Evolutionary conservation across 306 rosid genomes (phyloP), one percentile per base, ranked within the genome.

Genomic region (Vigna trinervia): DNA sequence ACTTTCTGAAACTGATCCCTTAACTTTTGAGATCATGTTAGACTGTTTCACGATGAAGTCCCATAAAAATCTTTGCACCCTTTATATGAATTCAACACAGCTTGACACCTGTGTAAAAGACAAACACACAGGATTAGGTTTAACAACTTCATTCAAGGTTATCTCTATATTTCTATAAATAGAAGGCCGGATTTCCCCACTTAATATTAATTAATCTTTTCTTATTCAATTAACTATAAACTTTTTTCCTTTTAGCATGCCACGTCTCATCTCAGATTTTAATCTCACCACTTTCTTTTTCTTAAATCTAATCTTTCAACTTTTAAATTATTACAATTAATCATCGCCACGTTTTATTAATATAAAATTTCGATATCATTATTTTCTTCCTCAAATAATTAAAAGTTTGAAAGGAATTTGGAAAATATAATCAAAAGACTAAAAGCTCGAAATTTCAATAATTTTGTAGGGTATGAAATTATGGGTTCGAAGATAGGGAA

Each of bases 41-140:
- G 0, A 59, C 4, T 60, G 12, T 60, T 60, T 60, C 20, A 30
- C 30, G 20, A 30, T 60, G 12, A 13, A 39, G 39, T 53, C 65
- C 36, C 62, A 63, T 58, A 2, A 28, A 60, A 60, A 70, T 78
- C 72, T 79, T 78, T 43, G 23, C 38, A 20, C 6, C 20, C 48
- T 69, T 69, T 43, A 19, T 7, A 34, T 47, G 10, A 26, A 66
- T 77, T 67, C 23, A 19, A 3, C 36, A 56, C 26, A 43, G 10
- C 38, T 30, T 54, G 6, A 73, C 17, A 19, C n/a, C n/a, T 43
- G 28, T n/a, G 5, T 14, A 28, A 69, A 69, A 48, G 38, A 30
- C 60, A 69, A 30, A 32, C 54, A 28, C 17, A 47, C 23, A 1
- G 1, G 15, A 13, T 47, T 23, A n/a, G 2, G 15, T 13, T 47